Percentiles rank a stretch among this genome's conserved stretches.
Evolutionary conservation across 2,329 filamentous ascomycete genomes (phyloP).

Genomic region (Hypoxylon sp.): DNA sequence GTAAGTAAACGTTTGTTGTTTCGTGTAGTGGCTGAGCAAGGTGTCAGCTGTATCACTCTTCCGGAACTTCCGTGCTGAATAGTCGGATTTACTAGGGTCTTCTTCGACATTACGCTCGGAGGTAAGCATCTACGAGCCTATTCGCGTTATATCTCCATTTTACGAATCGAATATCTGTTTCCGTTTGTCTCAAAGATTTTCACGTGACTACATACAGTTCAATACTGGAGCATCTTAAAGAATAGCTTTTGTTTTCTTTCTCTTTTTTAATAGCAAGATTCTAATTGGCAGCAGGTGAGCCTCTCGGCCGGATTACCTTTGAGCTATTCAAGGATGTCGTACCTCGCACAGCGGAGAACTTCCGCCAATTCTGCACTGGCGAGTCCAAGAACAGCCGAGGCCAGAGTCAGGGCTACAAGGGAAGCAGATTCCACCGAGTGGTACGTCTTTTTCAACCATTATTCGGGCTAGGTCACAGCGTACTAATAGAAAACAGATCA

Average conservation of each 20-base stretch:
- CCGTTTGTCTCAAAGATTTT: constrained; percentile 23
- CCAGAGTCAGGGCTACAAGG: constrained; percentile 92
- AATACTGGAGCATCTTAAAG: background rate
- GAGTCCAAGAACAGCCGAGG: constrained; percentile 86
- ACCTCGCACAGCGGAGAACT: constrained; percentile 94
- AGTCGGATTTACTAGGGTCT: constrained; percentile 63
- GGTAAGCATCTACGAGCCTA: constrained; percentile 65
- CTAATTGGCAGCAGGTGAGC: constrained; percentile 74
- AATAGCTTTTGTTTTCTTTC: background rate
- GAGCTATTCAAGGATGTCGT: constrained; percentile 90
- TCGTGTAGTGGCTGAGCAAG: constrained; percentile 33
- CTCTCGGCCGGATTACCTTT: constrained; percentile 88
- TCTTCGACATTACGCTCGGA: constrained; percentile 85
- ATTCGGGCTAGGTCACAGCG: background rate
- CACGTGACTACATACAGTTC: constrained; percentile 45
- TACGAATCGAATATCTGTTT: background rate
- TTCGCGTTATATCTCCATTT: background rate
- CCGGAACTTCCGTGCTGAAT: constrained; percentile 32
- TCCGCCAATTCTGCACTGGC: constrained; percentile 96
- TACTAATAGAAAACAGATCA: constrained; percentile 72
- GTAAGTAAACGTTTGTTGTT: constrained; percentile 54
- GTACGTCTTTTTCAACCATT: constrained; percentile 66
- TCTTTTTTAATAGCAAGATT: constrained; percentile 2
- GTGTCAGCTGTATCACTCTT: constrained; percentile 28
- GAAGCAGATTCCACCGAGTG: constrained; percentile 93